These are phyloP conservation scores for Russula lepida DNA, from an alignment of 768 basidiomycete genomes.

Conservation along the genomic window DNA sequence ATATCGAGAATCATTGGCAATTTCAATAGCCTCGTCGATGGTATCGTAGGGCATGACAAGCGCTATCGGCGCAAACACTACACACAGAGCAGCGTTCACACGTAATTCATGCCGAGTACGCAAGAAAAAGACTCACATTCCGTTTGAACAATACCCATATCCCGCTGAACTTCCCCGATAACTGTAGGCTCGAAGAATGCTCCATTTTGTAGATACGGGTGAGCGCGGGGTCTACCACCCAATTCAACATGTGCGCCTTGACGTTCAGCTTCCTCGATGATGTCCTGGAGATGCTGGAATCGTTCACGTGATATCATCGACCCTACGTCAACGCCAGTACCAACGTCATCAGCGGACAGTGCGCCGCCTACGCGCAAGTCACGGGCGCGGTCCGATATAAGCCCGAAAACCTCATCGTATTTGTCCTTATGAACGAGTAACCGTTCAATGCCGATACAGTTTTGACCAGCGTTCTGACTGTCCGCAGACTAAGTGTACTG, in stretches of 20 bases:
- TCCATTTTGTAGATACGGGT: constrained; percentile 61
- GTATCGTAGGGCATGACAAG: constrained; percentile 77
- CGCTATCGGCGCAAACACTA: constrained; percentile 92
- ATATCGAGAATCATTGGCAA: constrained; percentile 83
- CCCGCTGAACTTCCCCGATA: constrained; percentile 62
- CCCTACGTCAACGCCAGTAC: constrained; percentile 70
- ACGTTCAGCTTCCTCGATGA: constrained; percentile 57
- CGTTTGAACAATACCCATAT: constrained; percentile 68
- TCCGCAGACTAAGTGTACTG: background rate
- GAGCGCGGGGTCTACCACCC: constrained; percentile 59
- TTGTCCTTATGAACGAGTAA: constrained; percentile 76
- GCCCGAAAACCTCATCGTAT: constrained; percentile 64
- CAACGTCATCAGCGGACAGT: constrained; percentile 60
- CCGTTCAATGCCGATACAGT: constrained; percentile 95
- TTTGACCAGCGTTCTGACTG: constrained; percentile 91
- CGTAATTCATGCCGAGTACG: background rate
- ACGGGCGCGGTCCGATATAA: constrained; percentile 53
- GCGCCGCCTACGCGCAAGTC: constrained; percentile 76
- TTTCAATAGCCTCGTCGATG: constrained; percentile 75
- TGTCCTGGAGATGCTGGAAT: constrained; percentile 47
- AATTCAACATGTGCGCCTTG: constrained; percentile 53
- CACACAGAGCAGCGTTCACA: background rate
- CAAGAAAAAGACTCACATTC: constrained; percentile 52
- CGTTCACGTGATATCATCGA: constrained; percentile 44
- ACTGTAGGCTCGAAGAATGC: constrained; percentile 85